A percentile compares a stretch with the other conserved stretches of the same genome.
Conservation (phyloP, 1,284 basidiomycete species). For the Ustilago sp. region DNA sequence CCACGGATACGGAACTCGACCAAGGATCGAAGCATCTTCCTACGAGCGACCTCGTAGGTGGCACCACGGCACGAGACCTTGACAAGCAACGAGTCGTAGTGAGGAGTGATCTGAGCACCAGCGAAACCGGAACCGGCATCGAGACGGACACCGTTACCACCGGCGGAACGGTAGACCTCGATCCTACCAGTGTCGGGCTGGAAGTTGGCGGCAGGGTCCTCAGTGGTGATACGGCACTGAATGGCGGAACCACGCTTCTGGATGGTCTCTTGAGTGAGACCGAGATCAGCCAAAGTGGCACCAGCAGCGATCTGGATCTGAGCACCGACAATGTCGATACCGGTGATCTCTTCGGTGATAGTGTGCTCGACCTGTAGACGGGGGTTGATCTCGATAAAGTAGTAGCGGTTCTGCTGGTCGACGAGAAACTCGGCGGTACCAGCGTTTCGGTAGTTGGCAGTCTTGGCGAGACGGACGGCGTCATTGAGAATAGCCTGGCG, state of each 20-base stretch:
- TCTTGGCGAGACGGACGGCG: slow-evolving; percentile 94
- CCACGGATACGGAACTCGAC: slow-evolving; percentile 99
- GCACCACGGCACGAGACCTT: slow-evolving; percentile 96
- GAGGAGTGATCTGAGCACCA: slow-evolving; percentile 98
- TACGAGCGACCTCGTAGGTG: slow-evolving; percentile 96
- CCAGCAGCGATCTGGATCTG: slow-evolving; percentile 97
- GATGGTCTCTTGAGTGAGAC: slow-evolving; percentile 95
- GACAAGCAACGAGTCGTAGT: slow-evolving; percentile 97
- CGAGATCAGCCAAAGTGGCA: slow-evolving; percentile 92
- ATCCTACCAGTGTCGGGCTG: slow-evolving; percentile 99
- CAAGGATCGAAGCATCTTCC: slow-evolving; percentile 98
- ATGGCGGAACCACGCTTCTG: slow-evolving; percentile 97
- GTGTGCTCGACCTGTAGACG: slow-evolving; percentile 97
- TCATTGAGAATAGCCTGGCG: slow-evolving; percentile 97
- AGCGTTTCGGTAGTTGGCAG: slow-evolving; percentile 98
- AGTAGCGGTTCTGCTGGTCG: slow-evolving; percentile 91
- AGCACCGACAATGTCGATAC: slow-evolving; percentile 96
- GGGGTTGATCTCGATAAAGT: slow-evolving; percentile 98
- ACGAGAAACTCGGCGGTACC: slow-evolving; percentile 99
- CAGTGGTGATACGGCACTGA: slow-evolving; percentile 99
- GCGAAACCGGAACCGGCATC: slow-evolving; percentile 98
- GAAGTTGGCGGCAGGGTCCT: slow-evolving; percentile 90
- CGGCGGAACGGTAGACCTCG: slow-evolving; percentile 97
- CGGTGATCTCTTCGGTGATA: slow-evolving; percentile 99
- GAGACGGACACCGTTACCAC: slow-evolving; percentile 97